Evolutionary conservation across 169 alveolate species (phyloP).

Genomic region (Plasmodium adleri): DNA sequence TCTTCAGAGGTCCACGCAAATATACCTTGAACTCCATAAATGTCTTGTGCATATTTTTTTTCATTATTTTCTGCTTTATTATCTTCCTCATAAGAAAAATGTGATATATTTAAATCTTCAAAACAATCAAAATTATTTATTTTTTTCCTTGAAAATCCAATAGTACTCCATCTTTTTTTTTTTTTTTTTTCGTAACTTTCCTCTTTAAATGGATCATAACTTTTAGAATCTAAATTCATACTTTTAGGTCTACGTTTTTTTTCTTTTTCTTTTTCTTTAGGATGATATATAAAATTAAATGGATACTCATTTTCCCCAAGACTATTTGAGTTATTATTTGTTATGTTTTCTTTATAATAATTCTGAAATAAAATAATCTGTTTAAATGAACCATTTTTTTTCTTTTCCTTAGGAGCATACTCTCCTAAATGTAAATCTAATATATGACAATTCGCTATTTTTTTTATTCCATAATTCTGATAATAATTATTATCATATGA

Average conservation of each 20-base stretch:
- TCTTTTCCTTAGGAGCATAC: no score
- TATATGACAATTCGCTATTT: no score
- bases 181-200: neutral
- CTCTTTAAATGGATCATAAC: neutral
- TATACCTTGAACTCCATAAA: conserved; percentile 20
- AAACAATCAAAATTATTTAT: neutral
- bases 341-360: neutral
- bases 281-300: neutral
- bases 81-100: neutral
- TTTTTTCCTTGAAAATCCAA: neutral
- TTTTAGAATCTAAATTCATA: neutral
- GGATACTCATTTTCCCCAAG: neutral
- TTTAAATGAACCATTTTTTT: neutral
- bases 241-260: neutral
- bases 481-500: no score
- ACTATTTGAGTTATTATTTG: neutral
- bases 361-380: conserved; percentile 21
- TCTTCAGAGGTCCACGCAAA: conserved; percentile 18
- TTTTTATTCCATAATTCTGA: no score
- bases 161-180: neutral
- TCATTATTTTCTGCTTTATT: neutral
- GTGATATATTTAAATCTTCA: neutral
- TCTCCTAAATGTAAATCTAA: no score
- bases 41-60: neutral
- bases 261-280: neutral